phyloP scores from a whole-genome alignment of 352 stramenopile genomes.

The Phytophthora niederhauseri region DNA sequence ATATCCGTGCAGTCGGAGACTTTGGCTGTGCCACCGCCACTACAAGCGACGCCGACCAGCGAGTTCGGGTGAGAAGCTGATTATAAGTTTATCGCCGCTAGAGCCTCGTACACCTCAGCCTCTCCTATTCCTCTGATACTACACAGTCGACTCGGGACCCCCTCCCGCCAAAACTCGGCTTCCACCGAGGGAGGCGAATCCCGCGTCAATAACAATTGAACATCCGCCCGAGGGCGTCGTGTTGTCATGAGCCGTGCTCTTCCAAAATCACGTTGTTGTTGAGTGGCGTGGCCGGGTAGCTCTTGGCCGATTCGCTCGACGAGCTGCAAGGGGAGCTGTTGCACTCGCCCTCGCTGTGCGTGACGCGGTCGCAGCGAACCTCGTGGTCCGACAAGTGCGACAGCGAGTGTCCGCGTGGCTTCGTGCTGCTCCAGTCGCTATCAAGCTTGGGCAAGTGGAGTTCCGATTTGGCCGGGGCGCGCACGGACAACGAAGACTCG shows the following conservation, averaged over 20 bases:
- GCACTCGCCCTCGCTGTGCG: slow-evolving; percentile 53
- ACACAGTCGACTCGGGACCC: slow-evolving; percentile 13
- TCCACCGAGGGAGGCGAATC: slow-evolving; percentile 7
- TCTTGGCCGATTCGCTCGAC: slow-evolving; percentile 29
- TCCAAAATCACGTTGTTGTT: slow-evolving; percentile 35
- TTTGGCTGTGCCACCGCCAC: not conserved
- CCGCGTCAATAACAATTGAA: slow-evolving; percentile 30
- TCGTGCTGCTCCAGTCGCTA: slow-evolving; percentile 45
- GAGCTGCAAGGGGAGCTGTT: slow-evolving; percentile 49
- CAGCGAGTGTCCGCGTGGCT: slow-evolving; percentile 54
- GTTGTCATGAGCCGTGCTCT: slow-evolving; percentile 36
- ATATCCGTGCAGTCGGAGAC: not conserved
- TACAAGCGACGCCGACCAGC: not conserved
- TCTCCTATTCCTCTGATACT: slow-evolving; percentile 16
- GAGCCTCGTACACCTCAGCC: slow-evolving; percentile 12
- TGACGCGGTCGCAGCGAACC: slow-evolving; percentile 28
- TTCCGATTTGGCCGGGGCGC: slow-evolving; percentile 31
- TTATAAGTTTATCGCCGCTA: slow-evolving; percentile 27
- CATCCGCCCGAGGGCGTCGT: slow-evolving; percentile 23
- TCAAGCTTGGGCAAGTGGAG: slow-evolving; percentile 36
- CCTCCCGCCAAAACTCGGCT: slow-evolving; percentile 23
- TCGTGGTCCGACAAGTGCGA: slow-evolving; percentile 45
- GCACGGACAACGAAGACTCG: slow-evolving; percentile 22
- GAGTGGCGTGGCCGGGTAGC: slow-evolving; percentile 26
- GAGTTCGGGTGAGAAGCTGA: slow-evolving; percentile 7